These are phyloP conservation scores for Aspergillus haitiensis DNA, from an alignment of 495 filamentous ascomycete genomes.

Conservation along the genomic window DNA sequence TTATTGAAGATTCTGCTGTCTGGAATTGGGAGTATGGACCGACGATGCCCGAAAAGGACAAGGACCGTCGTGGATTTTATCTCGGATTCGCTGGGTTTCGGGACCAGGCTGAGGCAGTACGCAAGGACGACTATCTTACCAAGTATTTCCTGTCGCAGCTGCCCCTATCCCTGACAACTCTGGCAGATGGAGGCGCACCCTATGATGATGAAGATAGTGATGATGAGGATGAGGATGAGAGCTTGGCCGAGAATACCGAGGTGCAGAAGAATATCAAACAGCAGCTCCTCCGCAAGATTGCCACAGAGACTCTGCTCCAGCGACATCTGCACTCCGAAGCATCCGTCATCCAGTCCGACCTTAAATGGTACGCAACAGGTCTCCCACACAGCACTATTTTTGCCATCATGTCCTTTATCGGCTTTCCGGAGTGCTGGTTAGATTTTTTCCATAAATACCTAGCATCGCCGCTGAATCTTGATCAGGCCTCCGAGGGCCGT, in stretches of 20 bases:
- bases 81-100: neutral
- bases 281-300: conserved; percentile 54
- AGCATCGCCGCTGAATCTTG: conserved; percentile 52
- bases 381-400: conserved; percentile 58
- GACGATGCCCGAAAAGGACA: conserved; percentile 22
- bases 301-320: conserved; percentile 55
- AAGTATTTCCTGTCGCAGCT: conserved; percentile 49
- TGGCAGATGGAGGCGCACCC: conserved; percentile 14
- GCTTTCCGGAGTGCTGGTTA: conserved; percentile 52
- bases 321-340: conserved; percentile 51
- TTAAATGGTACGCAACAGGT: conserved; percentile 49
- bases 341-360: conserved; percentile 56
- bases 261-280: conserved; percentile 52
- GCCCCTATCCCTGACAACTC: conserved; percentile 22
- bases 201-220: conserved; percentile 20
- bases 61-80: conserved; percentile 31
- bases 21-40: conserved; percentile 41
- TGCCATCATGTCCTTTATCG: conserved; percentile 52
- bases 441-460: conserved; percentile 58
- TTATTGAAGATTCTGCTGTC: conserved; percentile 41
- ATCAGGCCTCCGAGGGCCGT: conserved; percentile 33
- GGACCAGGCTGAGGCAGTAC: conserved; percentile 20
- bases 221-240: conserved; percentile 16
- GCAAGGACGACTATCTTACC: conserved; percentile 30
- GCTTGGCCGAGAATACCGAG: conserved; percentile 20